These are phyloP conservation scores for Tilletia caries DNA, from an alignment of 1,284 basidiomycete genomes.

Conservation along the genomic window DNA sequence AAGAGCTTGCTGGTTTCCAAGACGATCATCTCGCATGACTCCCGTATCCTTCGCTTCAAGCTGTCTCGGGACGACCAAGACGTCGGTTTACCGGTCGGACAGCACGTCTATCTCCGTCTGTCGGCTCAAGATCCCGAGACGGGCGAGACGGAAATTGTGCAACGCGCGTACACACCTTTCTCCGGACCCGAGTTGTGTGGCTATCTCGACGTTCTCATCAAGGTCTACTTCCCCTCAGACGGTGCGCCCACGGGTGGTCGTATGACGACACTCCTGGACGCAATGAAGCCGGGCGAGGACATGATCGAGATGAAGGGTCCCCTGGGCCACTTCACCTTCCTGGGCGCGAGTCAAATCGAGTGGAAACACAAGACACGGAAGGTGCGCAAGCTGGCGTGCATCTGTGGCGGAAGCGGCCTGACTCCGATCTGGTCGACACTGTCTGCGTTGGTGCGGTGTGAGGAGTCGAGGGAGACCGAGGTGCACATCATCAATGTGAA, in stretches of 20 bases:
- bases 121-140: constrained; percentile 43
- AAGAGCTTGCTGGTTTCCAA: constrained; percentile 57
- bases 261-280: constrained; percentile 62
- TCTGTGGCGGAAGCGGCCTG: constrained; percentile 66
- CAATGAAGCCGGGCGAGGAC: constrained; percentile 59
- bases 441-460: constrained; percentile 57
- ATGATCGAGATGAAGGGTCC: constrained; percentile 66
- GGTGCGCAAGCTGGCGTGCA: constrained; percentile 61
- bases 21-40: constrained; percentile 59
- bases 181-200: constrained; percentile 59
- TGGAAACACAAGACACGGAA: constrained; percentile 56
- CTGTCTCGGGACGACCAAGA: constrained; percentile 58
- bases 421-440: constrained; percentile 59
- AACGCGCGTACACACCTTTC: constrained; percentile 67
- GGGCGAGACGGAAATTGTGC: constrained; percentile 58
- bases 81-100: constrained; percentile 65
- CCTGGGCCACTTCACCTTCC: constrained; percentile 64
- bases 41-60: constrained; percentile 62
- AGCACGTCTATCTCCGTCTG: constrained; percentile 60
- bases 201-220: constrained; percentile 60
- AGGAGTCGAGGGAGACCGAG: constrained; percentile 49
- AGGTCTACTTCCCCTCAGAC: constrained; percentile 60
- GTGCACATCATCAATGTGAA: constrained; percentile 63
- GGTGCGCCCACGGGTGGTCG: constrained; percentile 60
- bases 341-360: constrained; percentile 56